Evolutionary conservation across 2,329 filamentous ascomycete genomes (phyloP), one percentile per base, ranked within the genome.

Genomic region (Aspergillus sp.): DNA sequence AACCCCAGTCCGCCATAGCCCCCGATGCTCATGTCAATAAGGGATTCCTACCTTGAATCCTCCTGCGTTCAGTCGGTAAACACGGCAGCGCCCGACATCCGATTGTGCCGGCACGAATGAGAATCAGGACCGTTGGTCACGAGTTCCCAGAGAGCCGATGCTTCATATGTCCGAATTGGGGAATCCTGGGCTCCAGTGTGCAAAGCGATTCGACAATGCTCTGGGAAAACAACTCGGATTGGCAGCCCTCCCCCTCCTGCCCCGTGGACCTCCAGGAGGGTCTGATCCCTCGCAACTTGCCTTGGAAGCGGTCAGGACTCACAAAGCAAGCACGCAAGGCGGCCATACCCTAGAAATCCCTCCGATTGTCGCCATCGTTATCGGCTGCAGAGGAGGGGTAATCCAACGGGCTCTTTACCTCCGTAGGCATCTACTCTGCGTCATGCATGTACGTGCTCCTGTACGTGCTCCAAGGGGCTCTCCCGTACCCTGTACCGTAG

Each of bases 191-290:
- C 17, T 3, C 5, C 3, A 41, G 4, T 17, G 17, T 10, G 17
- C 19, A n/a, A 19, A 7, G 17, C 40, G 40, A 22, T 42, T 47
- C 16, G 46, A 51, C 47, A 19, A 32, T 22, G 13, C 40, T 3
- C 30, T 33, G 19, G 14, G 13, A 22, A 38, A 35, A 38, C 19
- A 36, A 24, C 42, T 43, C 24, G 45, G 44, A 55, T 48, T 47
- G 40, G 51, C 46, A 49, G 36, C 19, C 45, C 13, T 49, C 44
- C 53, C 51, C 44, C 44, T 50, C 54, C 58, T 55, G 49, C 55
- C 50, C 51, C 40, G 50, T 19, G 24, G 59, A 63, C 63, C 57
- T 61, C 52, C 56, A 57, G 40, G 48, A 51, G 50, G 49, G 49
- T 22, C 36, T 55, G 44, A 52, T 45, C 41, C 33, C 32, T 43